Conservation (phyloP, 768 basidiomycete species). For the Russula foetens region DNA sequence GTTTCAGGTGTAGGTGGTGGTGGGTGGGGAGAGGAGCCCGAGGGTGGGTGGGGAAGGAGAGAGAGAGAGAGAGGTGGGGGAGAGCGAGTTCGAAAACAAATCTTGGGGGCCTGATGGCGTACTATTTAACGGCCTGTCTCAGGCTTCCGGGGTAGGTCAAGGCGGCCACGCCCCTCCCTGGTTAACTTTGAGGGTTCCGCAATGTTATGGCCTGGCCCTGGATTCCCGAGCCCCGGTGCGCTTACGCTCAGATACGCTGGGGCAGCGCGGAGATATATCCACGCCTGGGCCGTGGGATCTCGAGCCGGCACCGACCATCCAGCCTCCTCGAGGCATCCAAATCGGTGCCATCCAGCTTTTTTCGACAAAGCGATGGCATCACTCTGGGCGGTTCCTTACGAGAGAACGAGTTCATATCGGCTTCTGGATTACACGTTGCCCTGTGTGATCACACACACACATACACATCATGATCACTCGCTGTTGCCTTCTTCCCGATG, state of each 20-base stretch:
- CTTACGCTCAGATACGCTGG: slow-evolving; percentile 17
- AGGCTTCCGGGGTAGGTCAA: slow-evolving; percentile 8
- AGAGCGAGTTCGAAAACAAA: not conserved
- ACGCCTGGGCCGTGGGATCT: slow-evolving; percentile 6
- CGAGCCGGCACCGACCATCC: not conserved
- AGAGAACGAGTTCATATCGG: slow-evolving; percentile 3
- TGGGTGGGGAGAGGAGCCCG: not conserved
- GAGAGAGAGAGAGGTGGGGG: not conserved
- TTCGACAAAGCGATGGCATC: slow-evolving; percentile 9
- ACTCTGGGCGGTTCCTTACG: slow-evolving; percentile 5
- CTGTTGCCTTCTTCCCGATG: not conserved
- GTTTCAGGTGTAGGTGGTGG: not conserved
- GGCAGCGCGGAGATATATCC: slow-evolving; percentile 8
- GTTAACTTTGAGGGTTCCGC: slow-evolving; percentile 14
- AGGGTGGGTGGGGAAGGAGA: not conserved
- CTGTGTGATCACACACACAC: slow-evolving; percentile 17
- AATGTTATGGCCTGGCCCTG: slow-evolving; percentile 11
- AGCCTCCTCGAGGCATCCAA: slow-evolving; percentile 17
- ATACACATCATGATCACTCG: no score
- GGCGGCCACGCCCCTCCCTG: slow-evolving; percentile 14
- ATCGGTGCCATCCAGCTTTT: slow-evolving; percentile 6
- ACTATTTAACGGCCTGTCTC: slow-evolving; percentile 10
- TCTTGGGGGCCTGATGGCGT: slow-evolving; percentile 1
- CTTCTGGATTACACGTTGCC: slow-evolving; percentile 8
- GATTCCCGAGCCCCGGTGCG: slow-evolving; percentile 2